These are phyloP conservation scores for Ceratobasidium sp. DNA, from an alignment of 1,284 basidiomycete genomes.

Conservation along the genomic window DNA sequence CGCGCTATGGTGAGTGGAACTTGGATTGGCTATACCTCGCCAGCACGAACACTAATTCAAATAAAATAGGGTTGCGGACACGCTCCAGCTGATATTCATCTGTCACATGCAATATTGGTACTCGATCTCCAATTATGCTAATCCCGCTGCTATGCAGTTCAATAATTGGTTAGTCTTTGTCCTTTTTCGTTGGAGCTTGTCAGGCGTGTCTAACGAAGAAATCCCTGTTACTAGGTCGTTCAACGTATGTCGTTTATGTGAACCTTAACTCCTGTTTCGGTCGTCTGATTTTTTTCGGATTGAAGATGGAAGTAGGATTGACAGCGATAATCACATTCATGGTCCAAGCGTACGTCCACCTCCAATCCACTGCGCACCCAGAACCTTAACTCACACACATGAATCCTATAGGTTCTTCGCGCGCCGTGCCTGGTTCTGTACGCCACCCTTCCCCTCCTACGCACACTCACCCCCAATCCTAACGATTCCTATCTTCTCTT, in stretches of 20 bases:
- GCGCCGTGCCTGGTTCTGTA: constrained; percentile 56
- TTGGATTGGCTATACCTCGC: neutral
- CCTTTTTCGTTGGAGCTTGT: neutral
- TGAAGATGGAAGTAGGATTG: constrained; percentile 28
- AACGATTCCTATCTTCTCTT: neutral
- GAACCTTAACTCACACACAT: constrained; percentile 37
- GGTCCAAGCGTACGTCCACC: constrained; percentile 52
- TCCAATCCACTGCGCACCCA: constrained; percentile 8
- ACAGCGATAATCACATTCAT: constrained; percentile 54
- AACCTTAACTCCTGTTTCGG: neutral
- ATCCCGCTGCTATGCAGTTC: constrained; percentile 51
- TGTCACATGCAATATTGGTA: constrained; percentile 49
- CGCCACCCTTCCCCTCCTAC: neutral
- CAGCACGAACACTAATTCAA: neutral
- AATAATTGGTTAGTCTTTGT: constrained; percentile 53
- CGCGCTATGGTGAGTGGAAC: constrained; percentile 18
- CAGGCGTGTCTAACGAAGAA: neutral
- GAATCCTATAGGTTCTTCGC: constrained; percentile 54
- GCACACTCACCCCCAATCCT: neutral
- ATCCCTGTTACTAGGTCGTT: constrained; percentile 51
- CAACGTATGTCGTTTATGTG: constrained; percentile 51
- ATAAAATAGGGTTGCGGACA: constrained; percentile 22
- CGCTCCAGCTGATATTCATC: constrained; percentile 21
- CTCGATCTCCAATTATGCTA: constrained; percentile 54
- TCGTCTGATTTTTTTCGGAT: neutral